Conservation (phyloP, 148 eudicot species). For the Drosera capensis region DNA sequence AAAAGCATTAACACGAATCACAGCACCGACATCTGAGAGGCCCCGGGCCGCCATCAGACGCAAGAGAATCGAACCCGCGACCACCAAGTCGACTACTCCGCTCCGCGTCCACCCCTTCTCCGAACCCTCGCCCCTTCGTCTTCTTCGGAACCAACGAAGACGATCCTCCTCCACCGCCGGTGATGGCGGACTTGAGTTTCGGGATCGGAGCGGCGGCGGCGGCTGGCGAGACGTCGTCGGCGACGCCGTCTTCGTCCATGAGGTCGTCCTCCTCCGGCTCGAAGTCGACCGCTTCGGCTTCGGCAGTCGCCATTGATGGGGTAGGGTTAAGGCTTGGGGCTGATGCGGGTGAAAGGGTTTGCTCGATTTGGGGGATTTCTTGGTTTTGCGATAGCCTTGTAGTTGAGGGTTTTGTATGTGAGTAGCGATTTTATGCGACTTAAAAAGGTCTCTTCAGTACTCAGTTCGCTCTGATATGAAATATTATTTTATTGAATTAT, state of each 20-base stretch:
- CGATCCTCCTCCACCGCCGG: conserved; percentile 36
- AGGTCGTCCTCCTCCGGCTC: conserved; percentile 81
- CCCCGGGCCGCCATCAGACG: conserved; percentile 66
- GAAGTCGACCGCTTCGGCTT: conserved; percentile 62
- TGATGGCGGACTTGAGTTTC: conserved; percentile 53
- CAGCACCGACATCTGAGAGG: conserved; percentile 76
- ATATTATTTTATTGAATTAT: too few relatives aligned
- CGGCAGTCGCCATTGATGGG: conserved; percentile 55
- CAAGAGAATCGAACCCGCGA: conserved; percentile 53
- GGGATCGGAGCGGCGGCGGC: conserved; percentile 25
- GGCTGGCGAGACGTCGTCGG: conserved; percentile 15
- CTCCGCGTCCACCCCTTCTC: conserved; percentile 36
- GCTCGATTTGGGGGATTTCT: too few relatives aligned
- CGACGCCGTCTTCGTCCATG: conserved; percentile 64
- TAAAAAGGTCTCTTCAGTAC: too few relatives aligned
- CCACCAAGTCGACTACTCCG: conserved; percentile 36
- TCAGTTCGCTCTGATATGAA: too few relatives aligned
- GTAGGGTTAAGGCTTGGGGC: too few relatives aligned
- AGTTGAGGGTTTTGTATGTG: too few relatives aligned
- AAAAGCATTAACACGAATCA: too few relatives aligned
- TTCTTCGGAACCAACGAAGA: conserved; percentile 24
- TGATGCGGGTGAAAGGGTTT: too few relatives aligned
- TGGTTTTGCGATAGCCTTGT: too few relatives aligned
- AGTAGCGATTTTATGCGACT: too few relatives aligned
- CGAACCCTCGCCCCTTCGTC: conserved; percentile 71